Evolutionary conservation across 2,329 filamentous ascomycete genomes (phyloP), one percentile per base, ranked within the genome.

Genomic region (Celoporthe dispersa): DNA sequence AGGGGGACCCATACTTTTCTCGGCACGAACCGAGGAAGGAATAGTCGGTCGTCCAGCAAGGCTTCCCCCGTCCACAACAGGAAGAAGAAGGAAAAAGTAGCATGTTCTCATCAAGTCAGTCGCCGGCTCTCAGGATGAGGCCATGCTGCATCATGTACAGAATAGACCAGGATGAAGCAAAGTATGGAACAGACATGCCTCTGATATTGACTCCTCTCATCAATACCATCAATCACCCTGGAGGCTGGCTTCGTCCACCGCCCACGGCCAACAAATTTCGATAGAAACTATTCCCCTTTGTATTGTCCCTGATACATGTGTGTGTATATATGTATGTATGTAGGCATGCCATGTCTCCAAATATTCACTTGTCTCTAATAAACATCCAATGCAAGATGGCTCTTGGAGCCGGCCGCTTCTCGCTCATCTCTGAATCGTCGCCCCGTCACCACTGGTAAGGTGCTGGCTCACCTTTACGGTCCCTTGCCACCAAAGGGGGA

Each of bases 361-460:
- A 57, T 33, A 12, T 33, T 57, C 28, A 28, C 19, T 19, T 3
- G 28, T 31, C 53, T 25, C 53, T 57, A 57, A 5, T 57, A 19
- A 57, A 57, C 28, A 57, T 57, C 53, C 53, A 57, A 57, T 33
- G 53, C 53, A 57, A 33, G 25, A 57, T 57, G 53, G 28, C 25
- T 5, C 51, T 16, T 16, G 3, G 14, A 28, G 25, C 14, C 51
- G n/a, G 51, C 11, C 25, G 6, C 25, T 31, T 31, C 51, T 28
- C 25, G 7, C 51, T 19, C 25, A 31, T 28, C 51, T 28, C 14
- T 28, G 5, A 2, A 16, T 14, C 51, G 12, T 28, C 51, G 25
- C 4, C 25, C 25, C 25, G 25, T 55, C 51, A 55, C 25, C 51
- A 55, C 51, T 16, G 51, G 25, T 2, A n/a, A 53, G 48, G 48